Evolutionary conservation across 495 filamentous ascomycete species (phyloP), one percentile per base, ranked within the genome.

Genomic region (Tuber indicum): DNA sequence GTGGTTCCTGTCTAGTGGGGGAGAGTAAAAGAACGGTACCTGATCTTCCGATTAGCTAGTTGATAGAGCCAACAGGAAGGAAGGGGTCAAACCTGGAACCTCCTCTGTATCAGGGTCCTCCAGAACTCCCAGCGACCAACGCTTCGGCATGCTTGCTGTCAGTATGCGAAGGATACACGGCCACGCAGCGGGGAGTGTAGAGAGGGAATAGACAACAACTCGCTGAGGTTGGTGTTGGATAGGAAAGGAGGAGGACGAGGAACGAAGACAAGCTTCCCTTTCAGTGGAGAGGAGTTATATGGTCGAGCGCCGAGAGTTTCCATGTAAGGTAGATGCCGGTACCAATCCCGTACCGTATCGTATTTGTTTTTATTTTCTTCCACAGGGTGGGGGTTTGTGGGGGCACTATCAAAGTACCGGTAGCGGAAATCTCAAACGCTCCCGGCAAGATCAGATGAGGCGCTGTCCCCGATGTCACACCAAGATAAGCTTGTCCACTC

Each of bases 101-200:
- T 97, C 93, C 52, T 96, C 92, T 0, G 95, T 98, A 72, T 91
- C 85, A 75, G 83, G 88, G 80, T 97, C 93, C 83, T 94, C 94
- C 49, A 97, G 84, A 32, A 98, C 91, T 52, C 94, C 95, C 85
- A 98, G 86, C 12, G 88, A 93, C 88, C 92, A 93, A 85, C 87
- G 89, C 85, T 81, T 82, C 41, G 81, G 81, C 75, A 77, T 78
- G 75, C 73, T 43, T 62, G 3, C 10, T 62, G n/a, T 62, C 2
- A 6, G 32, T 14, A n/a, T 32, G 26, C 1, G 12, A 6, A 62
- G n/a, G 12, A 32, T 32, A 32, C 26, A 32, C 52, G n/a, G n/a
- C 52, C n/a, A 14, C n/a, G 52, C 52, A 23, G 12, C 16, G 52
- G 3, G n/a, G n/a, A 9, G 52, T 32, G n/a, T 4, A 62, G 52